Conservation (phyloP, 2,329 filamentous ascomycete species). For the Dactylellina drechsleri region DNA sequence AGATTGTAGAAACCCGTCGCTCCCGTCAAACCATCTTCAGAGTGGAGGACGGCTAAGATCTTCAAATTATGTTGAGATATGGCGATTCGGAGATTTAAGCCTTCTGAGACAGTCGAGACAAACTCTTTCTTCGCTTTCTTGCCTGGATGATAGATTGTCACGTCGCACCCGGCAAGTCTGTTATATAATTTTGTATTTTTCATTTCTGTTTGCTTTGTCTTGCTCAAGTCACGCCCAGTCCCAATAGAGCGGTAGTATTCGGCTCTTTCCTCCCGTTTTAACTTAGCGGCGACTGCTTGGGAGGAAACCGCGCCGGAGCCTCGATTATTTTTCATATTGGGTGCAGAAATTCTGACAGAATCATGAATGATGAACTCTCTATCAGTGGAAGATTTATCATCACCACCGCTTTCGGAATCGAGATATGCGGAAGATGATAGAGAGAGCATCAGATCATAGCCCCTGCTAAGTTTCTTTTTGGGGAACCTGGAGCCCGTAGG, state of each 20-base stretch:
- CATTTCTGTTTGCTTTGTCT: neutral
- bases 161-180: constrained; percentile 22
- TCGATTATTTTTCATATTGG: neutral
- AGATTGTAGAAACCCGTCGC: constrained; percentile 16
- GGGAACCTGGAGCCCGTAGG: neutral
- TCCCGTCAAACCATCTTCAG: constrained; percentile 1
- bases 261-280: constrained; percentile 16
- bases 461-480: neutral
- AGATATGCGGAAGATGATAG: constrained; percentile 5
- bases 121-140: constrained; percentile 6
- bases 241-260: constrained; percentile 13
- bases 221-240: constrained; percentile 14
- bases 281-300: neutral
- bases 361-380: neutral
- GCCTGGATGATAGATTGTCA: constrained; percentile 17
- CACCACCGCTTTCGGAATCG: neutral
- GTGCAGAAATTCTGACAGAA: neutral
- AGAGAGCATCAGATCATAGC: constrained; percentile 3
- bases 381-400: no score
- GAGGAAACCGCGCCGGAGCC: neutral
- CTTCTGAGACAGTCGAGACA: neutral
- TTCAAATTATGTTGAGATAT: constrained; percentile 26
- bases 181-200: constrained; percentile 28
- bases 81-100: constrained; percentile 21
- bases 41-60: constrained; percentile 19